phyloP scores from a whole-genome alignment of 768 basidiomycete species.

The Strobilomyces dryophilus region DNA sequence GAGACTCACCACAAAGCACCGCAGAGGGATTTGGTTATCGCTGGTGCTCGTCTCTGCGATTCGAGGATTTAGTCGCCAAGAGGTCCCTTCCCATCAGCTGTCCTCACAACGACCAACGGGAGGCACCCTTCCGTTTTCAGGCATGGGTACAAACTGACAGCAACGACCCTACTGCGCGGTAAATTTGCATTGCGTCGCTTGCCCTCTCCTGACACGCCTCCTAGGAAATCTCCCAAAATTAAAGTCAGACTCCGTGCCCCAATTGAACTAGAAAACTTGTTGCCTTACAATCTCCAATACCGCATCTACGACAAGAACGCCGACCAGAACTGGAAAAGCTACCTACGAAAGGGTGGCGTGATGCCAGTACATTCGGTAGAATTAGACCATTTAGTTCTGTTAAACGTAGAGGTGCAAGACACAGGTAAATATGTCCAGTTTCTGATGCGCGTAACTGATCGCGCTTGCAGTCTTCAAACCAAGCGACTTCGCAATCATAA shows the following conservation, averaged over 20 bases:
- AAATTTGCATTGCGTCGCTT: slow-evolving; percentile 18
- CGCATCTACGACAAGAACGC: slow-evolving; percentile 96
- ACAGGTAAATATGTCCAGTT: slow-evolving; percentile 50
- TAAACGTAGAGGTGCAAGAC: slow-evolving; percentile 90
- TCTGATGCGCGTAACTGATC: neutral
- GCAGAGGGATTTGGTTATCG: slow-evolving; percentile 94
- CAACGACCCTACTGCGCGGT: slow-evolving; percentile 54
- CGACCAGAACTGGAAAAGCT: slow-evolving; percentile 92
- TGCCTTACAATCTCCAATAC: slow-evolving; percentile 93
- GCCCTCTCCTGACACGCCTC: slow-evolving; percentile 3
- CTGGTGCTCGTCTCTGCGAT: slow-evolving; percentile 85
- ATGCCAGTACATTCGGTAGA: slow-evolving; percentile 98
- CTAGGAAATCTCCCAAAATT: slow-evolving; percentile 81
- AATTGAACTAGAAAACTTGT: slow-evolving; percentile 89
- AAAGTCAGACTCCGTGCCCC: slow-evolving; percentile 87
- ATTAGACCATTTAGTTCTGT: slow-evolving; percentile 79
- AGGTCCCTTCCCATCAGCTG: slow-evolving; percentile 78
- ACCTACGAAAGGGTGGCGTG: slow-evolving; percentile 85
- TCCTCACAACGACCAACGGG: slow-evolving; percentile 71
- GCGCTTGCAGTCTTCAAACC: slow-evolving; percentile 69
- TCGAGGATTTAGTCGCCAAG: slow-evolving; percentile 78
- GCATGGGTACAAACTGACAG: slow-evolving; percentile 80
- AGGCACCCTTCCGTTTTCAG: slow-evolving; percentile 93
- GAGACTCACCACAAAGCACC: neutral
- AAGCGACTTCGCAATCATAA: slow-evolving; percentile 97